Evolutionary conservation across 495 filamentous ascomycete species (phyloP).

Genomic region (Halenospora varia): DNA sequence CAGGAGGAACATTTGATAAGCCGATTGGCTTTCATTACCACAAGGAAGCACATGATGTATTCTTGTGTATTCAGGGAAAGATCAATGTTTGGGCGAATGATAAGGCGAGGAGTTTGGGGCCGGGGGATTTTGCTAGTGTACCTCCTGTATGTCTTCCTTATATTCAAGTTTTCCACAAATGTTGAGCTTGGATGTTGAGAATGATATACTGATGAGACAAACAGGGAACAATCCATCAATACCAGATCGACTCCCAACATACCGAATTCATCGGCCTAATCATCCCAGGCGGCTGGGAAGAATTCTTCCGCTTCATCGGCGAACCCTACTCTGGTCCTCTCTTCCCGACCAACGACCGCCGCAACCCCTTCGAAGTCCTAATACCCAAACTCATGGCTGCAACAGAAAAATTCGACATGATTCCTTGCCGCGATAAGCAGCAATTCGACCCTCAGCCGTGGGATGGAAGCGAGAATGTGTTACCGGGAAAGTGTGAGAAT

Average conservation of each 20-base stretch:
- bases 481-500: slow-evolving; percentile 33
- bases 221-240: slow-evolving; percentile 39
- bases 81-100: slow-evolving; percentile 45
- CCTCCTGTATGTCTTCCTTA: slow-evolving; percentile 34
- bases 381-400: slow-evolving; percentile 50
- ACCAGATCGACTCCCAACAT: slow-evolving; percentile 38
- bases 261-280: slow-evolving; percentile 42
- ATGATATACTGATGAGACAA: not conserved
- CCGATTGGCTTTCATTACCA: slow-evolving; percentile 46
- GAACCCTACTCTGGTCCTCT: slow-evolving; percentile 46
- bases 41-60: slow-evolving; percentile 45
- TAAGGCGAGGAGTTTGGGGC: slow-evolving; percentile 39
- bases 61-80: slow-evolving; percentile 42
- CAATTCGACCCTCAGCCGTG: slow-evolving; percentile 37
- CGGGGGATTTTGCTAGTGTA: slow-evolving; percentile 46
- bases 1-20: slow-evolving; percentile 33
- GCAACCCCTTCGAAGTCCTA: slow-evolving; percentile 31
- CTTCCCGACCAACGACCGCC: slow-evolving; percentile 41
- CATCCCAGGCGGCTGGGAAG: slow-evolving; percentile 49
- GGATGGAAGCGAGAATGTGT: slow-evolving; percentile 35
- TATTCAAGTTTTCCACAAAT: not conserved
- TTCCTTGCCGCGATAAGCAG: slow-evolving; percentile 39
- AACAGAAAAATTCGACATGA: slow-evolving; percentile 44
- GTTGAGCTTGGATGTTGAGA: not conserved
- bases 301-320: slow-evolving; percentile 47